Conservation (phyloP, 371 early-diverging fungal species). For the Mucor lusitanicus region DNA sequence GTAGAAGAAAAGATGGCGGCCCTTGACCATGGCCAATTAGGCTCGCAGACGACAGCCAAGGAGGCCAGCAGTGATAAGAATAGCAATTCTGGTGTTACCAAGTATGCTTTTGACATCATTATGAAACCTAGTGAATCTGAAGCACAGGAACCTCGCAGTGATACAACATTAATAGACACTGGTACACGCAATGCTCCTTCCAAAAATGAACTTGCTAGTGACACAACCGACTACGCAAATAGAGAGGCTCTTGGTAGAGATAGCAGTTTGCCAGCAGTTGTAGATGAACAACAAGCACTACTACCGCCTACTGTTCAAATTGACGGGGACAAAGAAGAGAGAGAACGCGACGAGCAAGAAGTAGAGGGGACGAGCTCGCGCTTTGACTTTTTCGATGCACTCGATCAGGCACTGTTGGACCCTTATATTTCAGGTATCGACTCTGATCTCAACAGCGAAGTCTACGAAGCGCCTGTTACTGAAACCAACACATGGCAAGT, state of each 20-base stretch:
- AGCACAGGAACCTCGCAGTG: neutral
- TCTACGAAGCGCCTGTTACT: neutral
- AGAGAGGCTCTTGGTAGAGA: neutral
- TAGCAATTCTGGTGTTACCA: neutral
- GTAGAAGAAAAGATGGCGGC: neutral
- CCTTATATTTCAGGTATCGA: neutral
- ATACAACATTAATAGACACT: neutral
- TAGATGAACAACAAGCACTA: neutral
- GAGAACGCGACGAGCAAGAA: neutral
- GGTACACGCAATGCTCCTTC: neutral
- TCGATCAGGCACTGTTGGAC: neutral
- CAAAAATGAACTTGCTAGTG: neutral
- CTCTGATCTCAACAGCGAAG: neutral
- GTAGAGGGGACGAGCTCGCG: neutral
- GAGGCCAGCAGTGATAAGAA: neutral
- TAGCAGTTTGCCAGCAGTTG: neutral
- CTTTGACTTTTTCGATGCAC: neutral
- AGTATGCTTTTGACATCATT: neutral
- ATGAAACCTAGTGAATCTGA: neutral
- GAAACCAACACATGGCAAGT: neutral
- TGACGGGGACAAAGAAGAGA: neutral
- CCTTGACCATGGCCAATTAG: neutral
- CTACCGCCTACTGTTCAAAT: neutral
- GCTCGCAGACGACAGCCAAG: neutral
- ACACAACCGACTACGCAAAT: slow-evolving; percentile 1